phyloP scores from a whole-genome alignment of 306 rosid genomes.

The Lablab purpureus region DNA sequence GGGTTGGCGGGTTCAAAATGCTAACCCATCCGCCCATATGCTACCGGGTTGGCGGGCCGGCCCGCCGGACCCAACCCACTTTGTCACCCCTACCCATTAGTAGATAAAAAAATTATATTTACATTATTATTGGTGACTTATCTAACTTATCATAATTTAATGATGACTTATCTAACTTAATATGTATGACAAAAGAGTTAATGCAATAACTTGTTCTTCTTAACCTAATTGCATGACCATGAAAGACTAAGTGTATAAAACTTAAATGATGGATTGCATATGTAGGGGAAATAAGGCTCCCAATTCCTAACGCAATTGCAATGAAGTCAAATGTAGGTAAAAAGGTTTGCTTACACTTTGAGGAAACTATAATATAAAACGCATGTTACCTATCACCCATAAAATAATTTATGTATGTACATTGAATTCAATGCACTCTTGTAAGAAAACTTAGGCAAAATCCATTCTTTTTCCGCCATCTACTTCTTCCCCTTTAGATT shows the following conservation, averaged over 20 bases:
- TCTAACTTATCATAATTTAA: no score
- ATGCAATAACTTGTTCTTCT: no score
- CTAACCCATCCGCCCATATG: no score
- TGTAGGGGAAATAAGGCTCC: not conserved
- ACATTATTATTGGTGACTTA: no score
- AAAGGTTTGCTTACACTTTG: slow-evolving; percentile 45
- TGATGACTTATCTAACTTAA: no score
- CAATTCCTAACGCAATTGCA: slow-evolving; percentile 16
- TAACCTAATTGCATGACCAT: no score
- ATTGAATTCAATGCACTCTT: slow-evolving; percentile 16
- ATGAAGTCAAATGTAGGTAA: slow-evolving; percentile 51
- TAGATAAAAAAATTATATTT: no score
- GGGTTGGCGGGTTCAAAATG: no score
- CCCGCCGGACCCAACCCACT: no score
- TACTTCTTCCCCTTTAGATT: not conserved
- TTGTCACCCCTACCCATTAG: no score
- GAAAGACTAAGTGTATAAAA: not conserved
- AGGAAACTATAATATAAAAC: slow-evolving; percentile 47
- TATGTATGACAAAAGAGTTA: no score
- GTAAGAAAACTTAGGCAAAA: not conserved
- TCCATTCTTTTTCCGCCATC: not conserved
- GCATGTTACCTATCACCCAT: slow-evolving; percentile 39
- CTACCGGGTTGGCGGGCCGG: no score
- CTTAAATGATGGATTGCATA: not conserved
- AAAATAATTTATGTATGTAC: slow-evolving; percentile 1